A percentile compares a stretch with the other conserved stretches of the same genome.
Evolutionary conservation across 169 alveolate genomes (phyloP).

Genomic region (Amoebophrya sp.): DNA sequence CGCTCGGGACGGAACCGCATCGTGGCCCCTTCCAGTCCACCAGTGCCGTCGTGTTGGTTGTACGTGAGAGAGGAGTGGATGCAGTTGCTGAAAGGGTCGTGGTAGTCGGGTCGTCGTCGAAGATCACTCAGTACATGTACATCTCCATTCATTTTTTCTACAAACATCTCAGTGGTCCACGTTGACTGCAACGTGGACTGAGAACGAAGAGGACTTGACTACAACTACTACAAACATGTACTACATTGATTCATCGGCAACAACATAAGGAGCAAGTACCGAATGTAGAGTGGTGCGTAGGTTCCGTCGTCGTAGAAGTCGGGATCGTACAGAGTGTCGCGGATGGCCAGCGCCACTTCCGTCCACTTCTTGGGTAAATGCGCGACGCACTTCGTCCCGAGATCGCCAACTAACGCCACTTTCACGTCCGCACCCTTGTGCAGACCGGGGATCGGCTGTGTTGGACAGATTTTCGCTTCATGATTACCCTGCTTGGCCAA

Average conservation of each 20-base stretch:
- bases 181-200: neutral
- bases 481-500: neutral
- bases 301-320: neutral
- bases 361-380: neutral
- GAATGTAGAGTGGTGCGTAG: neutral
- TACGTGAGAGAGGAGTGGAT: neutral
- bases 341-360: neutral
- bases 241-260: too few species aligned
- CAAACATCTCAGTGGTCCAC: neutral
- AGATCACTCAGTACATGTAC: neutral
- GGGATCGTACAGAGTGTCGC: neutral
- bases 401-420: neutral
- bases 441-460: neutral
- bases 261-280: neutral
- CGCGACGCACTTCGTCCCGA: neutral
- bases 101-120: neutral
- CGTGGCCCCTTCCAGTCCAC: neutral
- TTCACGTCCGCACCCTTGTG: neutral
- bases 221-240: too few species aligned
- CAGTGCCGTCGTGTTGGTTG: neutral
- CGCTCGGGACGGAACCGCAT: neutral
- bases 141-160: neutral
- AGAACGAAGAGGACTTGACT: neutral
- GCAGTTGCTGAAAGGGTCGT: neutral
- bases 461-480: neutral